A percentile compares a stretch with the other conserved stretches of the same genome.
Evolutionary conservation across 2,329 filamentous ascomycete species (phyloP).

Genomic region (Hymenoscyphus repandus): DNA sequence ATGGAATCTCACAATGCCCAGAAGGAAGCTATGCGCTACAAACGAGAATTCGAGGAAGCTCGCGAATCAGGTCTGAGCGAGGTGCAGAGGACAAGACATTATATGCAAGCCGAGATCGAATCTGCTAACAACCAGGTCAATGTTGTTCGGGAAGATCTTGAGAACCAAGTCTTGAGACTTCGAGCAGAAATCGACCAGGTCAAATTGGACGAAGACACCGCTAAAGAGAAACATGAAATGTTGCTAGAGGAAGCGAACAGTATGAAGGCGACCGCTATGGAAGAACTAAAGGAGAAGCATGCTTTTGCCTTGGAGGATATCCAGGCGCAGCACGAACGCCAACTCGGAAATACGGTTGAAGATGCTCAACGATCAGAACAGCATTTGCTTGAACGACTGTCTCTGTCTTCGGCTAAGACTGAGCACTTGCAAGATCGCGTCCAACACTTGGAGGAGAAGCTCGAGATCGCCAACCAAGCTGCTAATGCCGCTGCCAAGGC

Average conservation of each 20-base stretch:
- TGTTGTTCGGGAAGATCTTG: slow-evolving; percentile 72
- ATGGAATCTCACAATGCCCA: slow-evolving; percentile 59
- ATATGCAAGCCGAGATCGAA: slow-evolving; percentile 78
- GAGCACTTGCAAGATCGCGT: slow-evolving; percentile 84
- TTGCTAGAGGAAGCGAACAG: slow-evolving; percentile 75
- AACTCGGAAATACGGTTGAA: slow-evolving; percentile 68
- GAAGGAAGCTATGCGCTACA: slow-evolving; percentile 43
- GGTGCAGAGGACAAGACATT: slow-evolving; percentile 71
- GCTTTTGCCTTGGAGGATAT: slow-evolving; percentile 69
- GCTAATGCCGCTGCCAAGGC: slow-evolving; percentile 47
- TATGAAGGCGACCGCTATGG: slow-evolving; percentile 54
- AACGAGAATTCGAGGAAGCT: slow-evolving; percentile 80
- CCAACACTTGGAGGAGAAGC: slow-evolving; percentile 78
- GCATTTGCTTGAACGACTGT: slow-evolving; percentile 74
- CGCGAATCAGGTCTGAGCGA: slow-evolving; percentile 74
- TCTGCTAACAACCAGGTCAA: slow-evolving; percentile 82
- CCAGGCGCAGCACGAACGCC: slow-evolving; percentile 68
- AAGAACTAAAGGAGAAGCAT: slow-evolving; percentile 51
- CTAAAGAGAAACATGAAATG: slow-evolving; percentile 76
- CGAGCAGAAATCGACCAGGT: slow-evolving; percentile 72
- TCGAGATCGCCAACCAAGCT: slow-evolving; percentile 81
- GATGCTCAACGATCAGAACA: slow-evolving; percentile 77
- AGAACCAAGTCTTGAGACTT: slow-evolving; percentile 69
- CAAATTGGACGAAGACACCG: slow-evolving; percentile 73
- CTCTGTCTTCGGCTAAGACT: slow-evolving; percentile 76